A percentile compares a stretch with the other conserved stretches of the same genome.
These are phyloP conservation scores for Nakaseomyces nivariensis DNA, from an alignment of 1,139 yeast species.

Conservation along the genomic window DNA sequence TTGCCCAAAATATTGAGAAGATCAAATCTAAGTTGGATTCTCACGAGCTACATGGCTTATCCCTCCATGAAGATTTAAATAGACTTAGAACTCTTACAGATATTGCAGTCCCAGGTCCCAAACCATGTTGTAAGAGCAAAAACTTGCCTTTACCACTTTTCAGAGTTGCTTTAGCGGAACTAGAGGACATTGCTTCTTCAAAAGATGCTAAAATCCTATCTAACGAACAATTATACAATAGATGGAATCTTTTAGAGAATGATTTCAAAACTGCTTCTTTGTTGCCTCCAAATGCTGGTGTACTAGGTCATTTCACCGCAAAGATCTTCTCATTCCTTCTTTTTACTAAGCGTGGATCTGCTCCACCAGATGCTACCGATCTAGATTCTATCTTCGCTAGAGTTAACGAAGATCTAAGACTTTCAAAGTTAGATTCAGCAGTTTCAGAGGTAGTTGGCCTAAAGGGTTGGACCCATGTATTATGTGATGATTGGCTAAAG, in stretches of 20 bases:
- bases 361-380: conserved; percentile 73
- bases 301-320: conserved; percentile 83
- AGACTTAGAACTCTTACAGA: conserved; percentile 26
- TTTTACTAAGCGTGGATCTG: conserved; percentile 51
- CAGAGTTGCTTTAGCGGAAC: conserved; percentile 21
- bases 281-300: conserved; percentile 91
- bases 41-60: conserved; percentile 16
- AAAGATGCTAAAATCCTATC: conserved; percentile 24
- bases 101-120: conserved; percentile 18
- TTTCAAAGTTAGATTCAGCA: conserved; percentile 76
- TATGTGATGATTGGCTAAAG: conserved; percentile 84
- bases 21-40: conserved; percentile 18
- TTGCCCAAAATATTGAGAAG: conserved; percentile 16
- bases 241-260: conserved; percentile 71
- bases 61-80: conserved; percentile 27
- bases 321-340: conserved; percentile 65
- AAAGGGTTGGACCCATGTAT: conserved; percentile 87
- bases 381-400: conserved; percentile 84
- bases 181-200: conserved; percentile 13
- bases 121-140: conserved; percentile 15
- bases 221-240: conserved; percentile 56
- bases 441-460: conserved; percentile 85
- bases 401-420: conserved; percentile 64
- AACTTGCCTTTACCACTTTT: conserved; percentile 17
- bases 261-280: conserved; percentile 83